phyloP scores from a whole-genome alignment of 2,329 filamentous ascomycete species.

The Penicillium concentricum region DNA sequence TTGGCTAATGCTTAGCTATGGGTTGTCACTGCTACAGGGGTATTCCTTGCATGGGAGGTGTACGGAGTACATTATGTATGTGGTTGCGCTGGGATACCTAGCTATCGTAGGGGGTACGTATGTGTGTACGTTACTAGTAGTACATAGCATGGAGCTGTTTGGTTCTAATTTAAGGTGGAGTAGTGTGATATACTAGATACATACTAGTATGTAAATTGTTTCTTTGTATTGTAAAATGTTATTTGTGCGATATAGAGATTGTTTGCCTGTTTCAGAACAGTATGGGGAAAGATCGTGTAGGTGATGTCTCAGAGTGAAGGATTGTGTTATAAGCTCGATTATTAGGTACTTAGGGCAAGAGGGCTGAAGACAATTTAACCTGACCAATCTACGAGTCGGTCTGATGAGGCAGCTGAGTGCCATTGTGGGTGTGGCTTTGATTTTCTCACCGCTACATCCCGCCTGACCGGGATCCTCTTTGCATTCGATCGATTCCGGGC shows the following conservation, averaged over 20 bases:
- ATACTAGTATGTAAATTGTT: not conserved
- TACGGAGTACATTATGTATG: not conserved
- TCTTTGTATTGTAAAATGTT: not conserved
- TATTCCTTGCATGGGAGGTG: not conserved
- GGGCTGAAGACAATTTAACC: not conserved
- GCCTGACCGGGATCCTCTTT: not conserved
- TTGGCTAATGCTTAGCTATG: constrained; percentile 11
- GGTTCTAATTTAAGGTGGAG: not conserved
- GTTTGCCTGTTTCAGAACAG: not conserved
- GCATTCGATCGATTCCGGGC: not conserved
- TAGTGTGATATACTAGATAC: not conserved
- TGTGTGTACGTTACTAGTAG: not conserved
- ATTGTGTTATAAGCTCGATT: not conserved
- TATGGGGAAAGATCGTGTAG: not conserved
- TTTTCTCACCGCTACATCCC: constrained; percentile 2
- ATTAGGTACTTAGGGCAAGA: not conserved
- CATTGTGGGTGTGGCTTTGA: not conserved
- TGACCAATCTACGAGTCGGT: not conserved
- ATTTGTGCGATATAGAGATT: not conserved
- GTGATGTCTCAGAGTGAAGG: not conserved
- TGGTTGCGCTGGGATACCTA: not conserved
- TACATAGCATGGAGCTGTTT: not conserved
- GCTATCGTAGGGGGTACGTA: not conserved
- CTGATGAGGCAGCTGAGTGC: not conserved
- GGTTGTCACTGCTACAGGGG: not conserved